Base-by-base conservation (phyloP, 2,329 filamentous ascomycete species). In the Diaporthe humulicola region DNA sequence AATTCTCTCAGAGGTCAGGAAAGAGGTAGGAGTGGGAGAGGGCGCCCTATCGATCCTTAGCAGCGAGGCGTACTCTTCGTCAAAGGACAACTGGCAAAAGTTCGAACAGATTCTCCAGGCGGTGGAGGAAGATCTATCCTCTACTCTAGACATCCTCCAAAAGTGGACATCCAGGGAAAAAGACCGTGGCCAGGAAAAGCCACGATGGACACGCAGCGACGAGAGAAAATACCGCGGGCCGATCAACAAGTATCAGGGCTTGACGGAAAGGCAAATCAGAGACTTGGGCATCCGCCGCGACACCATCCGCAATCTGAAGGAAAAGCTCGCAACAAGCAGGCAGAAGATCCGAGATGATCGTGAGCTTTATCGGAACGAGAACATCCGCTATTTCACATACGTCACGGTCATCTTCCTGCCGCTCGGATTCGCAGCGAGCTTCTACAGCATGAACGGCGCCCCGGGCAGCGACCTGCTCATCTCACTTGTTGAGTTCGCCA, bases 121-220 rank as follows among this genome's bases (percentile, higher is more conserved):
- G 2, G 38, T 42, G 5, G 73, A 75, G 30, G 73, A 75, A 5
- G 73, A 75, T 10, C 12, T 73, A 8, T 25, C 54, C 5, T 70
- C 72, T 0, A n/a, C 30, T 5, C 8, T 70, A 3, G 19, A 42
- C 8, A 70, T n/a, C 0, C 61, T 74, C 25, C 30, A 52, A 22
- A 78, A 77, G 40, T 83, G 80, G 81, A 77, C 74, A 2, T n/a
- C 22, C 12, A 57, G 66, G 9, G 66, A 70, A 3, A n/a, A 42
- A 2, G 66, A 42, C 4, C 38, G 66, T n/a, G 66, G 66, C 2
- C 9, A 57, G 6, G 15, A 45, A 4, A n/a, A 57, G 19, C 66
- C 50, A 10, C 50, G 66, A 0, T 70, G 66, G 50, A 28, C 66
- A 1, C 4, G 12, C 4, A 45, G 42, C 6, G 50, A 57, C 4